These are phyloP conservation scores for Chernovozyma sophiae-reginae DNA, from an alignment of 1,139 yeast genomes.

Conservation along the genomic window DNA sequence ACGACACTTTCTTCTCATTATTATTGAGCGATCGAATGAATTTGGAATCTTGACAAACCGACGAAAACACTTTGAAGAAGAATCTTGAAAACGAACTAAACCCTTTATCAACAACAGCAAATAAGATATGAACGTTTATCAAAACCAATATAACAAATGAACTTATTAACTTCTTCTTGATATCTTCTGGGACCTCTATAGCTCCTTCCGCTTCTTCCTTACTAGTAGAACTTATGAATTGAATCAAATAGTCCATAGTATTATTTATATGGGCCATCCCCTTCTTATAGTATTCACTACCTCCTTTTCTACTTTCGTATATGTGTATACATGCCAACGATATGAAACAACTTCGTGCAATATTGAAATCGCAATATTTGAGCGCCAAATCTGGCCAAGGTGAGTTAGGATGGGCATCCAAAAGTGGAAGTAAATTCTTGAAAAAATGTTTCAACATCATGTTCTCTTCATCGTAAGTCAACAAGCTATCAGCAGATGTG, in stretches of 20 bases:
- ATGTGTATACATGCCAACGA: slow-evolving; percentile 52
- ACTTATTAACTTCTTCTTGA: slow-evolving; percentile 33
- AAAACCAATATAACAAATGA: slow-evolving; percentile 48
- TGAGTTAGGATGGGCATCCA: slow-evolving; percentile 54
- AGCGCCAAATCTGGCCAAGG: slow-evolving; percentile 58
- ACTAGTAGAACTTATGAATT: slow-evolving; percentile 18
- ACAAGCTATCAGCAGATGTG: slow-evolving; percentile 7
- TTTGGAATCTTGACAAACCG: slow-evolving; percentile 36
- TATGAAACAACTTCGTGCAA: slow-evolving; percentile 52
- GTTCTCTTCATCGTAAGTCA: slow-evolving; percentile 41
- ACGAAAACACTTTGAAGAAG: slow-evolving; percentile 45
- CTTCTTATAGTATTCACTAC: slow-evolving; percentile 42
- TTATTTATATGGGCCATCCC: slow-evolving; percentile 50
- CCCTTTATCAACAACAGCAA: slow-evolving; percentile 50
- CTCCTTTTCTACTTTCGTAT: slow-evolving; percentile 46
- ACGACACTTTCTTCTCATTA: slow-evolving; percentile 42
- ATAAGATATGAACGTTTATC: slow-evolving; percentile 48
- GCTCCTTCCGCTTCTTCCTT: slow-evolving; percentile 10
- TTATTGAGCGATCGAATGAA: slow-evolving; percentile 26
- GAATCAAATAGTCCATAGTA: slow-evolving; percentile 48
- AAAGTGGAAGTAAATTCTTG: slow-evolving; percentile 43
- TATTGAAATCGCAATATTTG: slow-evolving; percentile 51
- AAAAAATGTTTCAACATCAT: slow-evolving; percentile 51
- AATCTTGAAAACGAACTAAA: slow-evolving; percentile 45
- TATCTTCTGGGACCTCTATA: slow-evolving; percentile 7